Evolutionary conservation across 345 rosid species (phyloP).

Genomic region (Lenwebbia sp.): DNA sequence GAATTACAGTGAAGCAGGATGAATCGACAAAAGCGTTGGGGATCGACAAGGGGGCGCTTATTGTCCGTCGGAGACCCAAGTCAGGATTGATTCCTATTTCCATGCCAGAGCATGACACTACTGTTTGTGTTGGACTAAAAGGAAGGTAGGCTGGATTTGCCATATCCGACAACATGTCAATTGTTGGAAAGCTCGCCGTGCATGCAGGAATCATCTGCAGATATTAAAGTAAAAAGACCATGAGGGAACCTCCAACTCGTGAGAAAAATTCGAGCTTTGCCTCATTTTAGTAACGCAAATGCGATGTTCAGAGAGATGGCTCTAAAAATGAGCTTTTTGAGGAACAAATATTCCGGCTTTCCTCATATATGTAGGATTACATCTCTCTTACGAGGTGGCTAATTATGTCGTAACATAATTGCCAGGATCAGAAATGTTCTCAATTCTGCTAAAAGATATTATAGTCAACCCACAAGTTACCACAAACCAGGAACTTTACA

Average conservation of each 20-base stretch:
- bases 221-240: not conserved
- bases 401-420: not conserved
- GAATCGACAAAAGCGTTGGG: slow-evolving; percentile 34
- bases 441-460: not conserved
- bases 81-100: slow-evolving; percentile 39
- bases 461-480: not conserved
- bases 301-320: not conserved
- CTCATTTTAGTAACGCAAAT: not conserved
- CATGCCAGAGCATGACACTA: slow-evolving; percentile 33
- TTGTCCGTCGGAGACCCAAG: slow-evolving; percentile 27
- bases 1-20: slow-evolving; percentile 40
- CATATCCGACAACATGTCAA: slow-evolving; percentile 41
- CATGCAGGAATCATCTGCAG: slow-evolving; percentile 27
- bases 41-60: slow-evolving; percentile 34
- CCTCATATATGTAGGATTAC: not conserved
- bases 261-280: not conserved
- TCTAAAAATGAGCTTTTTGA: not conserved
- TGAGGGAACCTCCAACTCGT: not conserved
- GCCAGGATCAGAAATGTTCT: not conserved
- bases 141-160: slow-evolving; percentile 37
- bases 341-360: not conserved
- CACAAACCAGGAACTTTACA: not conserved
- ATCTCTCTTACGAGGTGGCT: not conserved
- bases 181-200: slow-evolving; percentile 19
- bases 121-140: slow-evolving; percentile 39